Base-by-base conservation (phyloP, 345 rosid genomes). In the Eucalyptus shirleyi region DNA sequence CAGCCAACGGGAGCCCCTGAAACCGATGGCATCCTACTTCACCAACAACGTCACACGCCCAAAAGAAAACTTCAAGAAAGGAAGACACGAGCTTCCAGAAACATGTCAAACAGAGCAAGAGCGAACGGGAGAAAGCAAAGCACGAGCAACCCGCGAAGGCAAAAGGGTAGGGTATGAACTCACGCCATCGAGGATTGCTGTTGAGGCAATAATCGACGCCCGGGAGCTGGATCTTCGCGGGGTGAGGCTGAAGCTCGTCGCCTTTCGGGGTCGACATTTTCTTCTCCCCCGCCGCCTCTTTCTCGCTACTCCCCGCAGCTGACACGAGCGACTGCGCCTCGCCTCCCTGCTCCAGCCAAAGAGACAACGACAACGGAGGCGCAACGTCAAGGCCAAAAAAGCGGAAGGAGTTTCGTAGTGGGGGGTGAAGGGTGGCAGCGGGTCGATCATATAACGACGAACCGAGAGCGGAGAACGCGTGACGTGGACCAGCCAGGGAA, bases 101-200 rank as follows among this genome's bases (percentile, higher is more conserved):
- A 6, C 83, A 37, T 21, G 26, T 77, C 28, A 77, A 72, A 37
- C 83, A 6, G 83, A 77, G 83, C 83, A 77, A 77, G 83, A 72
- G 8, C 42, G 82, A 37, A 72, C 82, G 45, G 2, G 82, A 37
- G 47, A 77, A 77, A 37, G 45, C 83, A 77, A 77, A 77, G 45
- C 55, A 86, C 14, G 13, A 37, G 16, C n/a, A 47, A 3, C 34
- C 47, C 44, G 87, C 15, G 56, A 15, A 37, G 24, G 7, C 9
- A 34, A 44, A 49, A 77, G 24, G 28, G 59, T 56, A 26, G 44
- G 56, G n/a, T 32, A 34, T 40, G 49, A n/a, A 82, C 60, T 82
- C 94, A 98, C 99, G 92, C 99, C 99, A 98, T 34, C 94, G 60
- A 59, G 99, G 99, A 90, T 93, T 90, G 91, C 99, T 98, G 86